These are phyloP conservation scores for Gyromitra esculenta DNA, from an alignment of 2,329 filamentous ascomycete genomes.

Conservation along the genomic window DNA sequence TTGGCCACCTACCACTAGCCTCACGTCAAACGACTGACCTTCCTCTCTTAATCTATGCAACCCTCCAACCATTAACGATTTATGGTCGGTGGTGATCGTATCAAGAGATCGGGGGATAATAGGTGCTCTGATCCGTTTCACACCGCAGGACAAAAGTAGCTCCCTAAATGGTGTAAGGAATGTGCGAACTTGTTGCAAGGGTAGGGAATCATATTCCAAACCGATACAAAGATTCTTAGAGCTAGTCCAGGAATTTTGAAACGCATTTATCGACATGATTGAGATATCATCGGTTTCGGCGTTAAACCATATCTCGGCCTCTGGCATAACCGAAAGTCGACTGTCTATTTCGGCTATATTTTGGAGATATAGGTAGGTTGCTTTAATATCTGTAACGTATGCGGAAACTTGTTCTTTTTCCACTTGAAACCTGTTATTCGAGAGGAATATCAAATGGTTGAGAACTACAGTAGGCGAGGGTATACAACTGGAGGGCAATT, in stretches of 20 bases:
- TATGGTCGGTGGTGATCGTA: not conserved
- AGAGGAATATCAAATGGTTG: slow-evolving; percentile 36
- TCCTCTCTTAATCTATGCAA: slow-evolving; percentile 28
- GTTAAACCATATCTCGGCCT: slow-evolving; percentile 49
- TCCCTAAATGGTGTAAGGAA: slow-evolving; percentile 34
- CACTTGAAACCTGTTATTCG: slow-evolving; percentile 14
- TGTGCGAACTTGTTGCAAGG: slow-evolving; percentile 21
- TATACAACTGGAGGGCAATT: not conserved
- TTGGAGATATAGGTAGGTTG: slow-evolving; percentile 40
- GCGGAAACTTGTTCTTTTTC: slow-evolving; percentile 22
- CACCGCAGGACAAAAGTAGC: slow-evolving; percentile 16
- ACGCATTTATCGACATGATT: slow-evolving; percentile 7
- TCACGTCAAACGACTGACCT: slow-evolving; percentile 36
- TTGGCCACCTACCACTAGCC: not conserved
- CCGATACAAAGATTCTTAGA: slow-evolving; percentile 36
- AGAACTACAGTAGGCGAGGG: slow-evolving; percentile 28
- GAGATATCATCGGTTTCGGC: slow-evolving; percentile 16
- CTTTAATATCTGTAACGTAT: slow-evolving; percentile 35
- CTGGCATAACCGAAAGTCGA: not conserved
- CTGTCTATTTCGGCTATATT: not conserved
- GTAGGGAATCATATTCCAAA: slow-evolving; percentile 35
- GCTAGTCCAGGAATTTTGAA: slow-evolving; percentile 39
- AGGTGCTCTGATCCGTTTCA: slow-evolving; percentile 17
- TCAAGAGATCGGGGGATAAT: not conserved
- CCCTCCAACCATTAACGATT: slow-evolving; percentile 11